Percentiles rank a stretch among this genome's conserved stretches.
Evolutionary conservation across 495 filamentous ascomycete species (phyloP).

Genomic region (Diplogelasinospora grovesii): DNA sequence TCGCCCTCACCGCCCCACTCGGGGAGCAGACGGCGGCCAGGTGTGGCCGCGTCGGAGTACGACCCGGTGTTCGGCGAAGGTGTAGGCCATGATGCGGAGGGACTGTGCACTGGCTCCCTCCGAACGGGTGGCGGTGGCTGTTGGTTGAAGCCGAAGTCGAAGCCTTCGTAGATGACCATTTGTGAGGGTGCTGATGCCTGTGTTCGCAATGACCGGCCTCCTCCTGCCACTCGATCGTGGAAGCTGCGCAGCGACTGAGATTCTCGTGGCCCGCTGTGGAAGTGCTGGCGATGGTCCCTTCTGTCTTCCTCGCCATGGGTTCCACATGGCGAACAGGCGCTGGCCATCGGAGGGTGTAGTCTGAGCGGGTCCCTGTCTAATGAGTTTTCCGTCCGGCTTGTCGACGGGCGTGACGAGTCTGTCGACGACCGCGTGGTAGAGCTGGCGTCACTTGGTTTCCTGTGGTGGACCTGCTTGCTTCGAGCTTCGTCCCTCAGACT

Average conservation of each 20-base stretch:
- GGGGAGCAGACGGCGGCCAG: slow-evolving; percentile 3
- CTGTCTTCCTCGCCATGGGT: too few relatives aligned
- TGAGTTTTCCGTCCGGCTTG: slow-evolving; percentile 18
- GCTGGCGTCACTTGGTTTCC: slow-evolving; percentile 21
- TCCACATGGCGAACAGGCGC: background rate
- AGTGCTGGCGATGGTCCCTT: too few relatives aligned
- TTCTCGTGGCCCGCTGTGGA: slow-evolving; percentile 19
- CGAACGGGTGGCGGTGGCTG: background rate
- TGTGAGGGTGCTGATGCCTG: slow-evolving; percentile 3
- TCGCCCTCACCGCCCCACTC: slow-evolving; percentile 7
- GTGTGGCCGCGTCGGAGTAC: slow-evolving; percentile 1
- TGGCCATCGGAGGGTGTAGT: slow-evolving; percentile 20
- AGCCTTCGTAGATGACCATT: slow-evolving; percentile 29
- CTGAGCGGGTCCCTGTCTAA: slow-evolving; percentile 31
- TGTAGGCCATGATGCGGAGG: background rate
- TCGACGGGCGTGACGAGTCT: slow-evolving; percentile 21
- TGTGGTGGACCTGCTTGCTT: slow-evolving; percentile 12
- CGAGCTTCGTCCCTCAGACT: slow-evolving; percentile 9
- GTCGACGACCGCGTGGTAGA: slow-evolving; percentile 21
- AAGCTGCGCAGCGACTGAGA: slow-evolving; percentile 14
- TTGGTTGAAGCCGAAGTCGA: slow-evolving; percentile 28
- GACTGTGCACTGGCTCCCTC: slow-evolving; percentile 6
- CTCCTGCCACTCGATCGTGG: too few relatives aligned
- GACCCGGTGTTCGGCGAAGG: slow-evolving; percentile 2
- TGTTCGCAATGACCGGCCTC: slow-evolving; percentile 1